Evolutionary conservation across 768 basidiomycete species (phyloP).

Genomic region (Mycena amicta): DNA sequence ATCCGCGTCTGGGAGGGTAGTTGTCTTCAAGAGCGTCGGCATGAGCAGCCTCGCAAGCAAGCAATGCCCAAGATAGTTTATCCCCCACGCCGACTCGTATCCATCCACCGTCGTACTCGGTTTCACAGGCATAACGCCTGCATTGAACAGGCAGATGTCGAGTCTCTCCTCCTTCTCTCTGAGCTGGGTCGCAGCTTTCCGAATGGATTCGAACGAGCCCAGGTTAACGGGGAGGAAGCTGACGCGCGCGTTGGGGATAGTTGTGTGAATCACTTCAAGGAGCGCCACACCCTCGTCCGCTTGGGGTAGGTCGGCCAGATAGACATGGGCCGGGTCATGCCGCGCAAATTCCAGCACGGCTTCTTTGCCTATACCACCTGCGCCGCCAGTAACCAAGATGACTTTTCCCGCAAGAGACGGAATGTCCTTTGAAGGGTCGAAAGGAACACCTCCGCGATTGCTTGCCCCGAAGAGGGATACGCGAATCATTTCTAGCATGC

Average conservation of each 20-base stretch:
- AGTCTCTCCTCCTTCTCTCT: not conserved
- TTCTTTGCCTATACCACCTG: not conserved
- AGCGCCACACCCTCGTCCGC: not conserved
- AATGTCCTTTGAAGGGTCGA: not conserved
- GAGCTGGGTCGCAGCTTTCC: not conserved
- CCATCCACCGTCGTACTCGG: not conserved
- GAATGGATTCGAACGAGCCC: not conserved
- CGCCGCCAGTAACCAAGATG: not conserved
- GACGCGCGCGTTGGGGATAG: not conserved
- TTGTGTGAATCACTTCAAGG: not conserved
- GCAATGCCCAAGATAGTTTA: not conserved
- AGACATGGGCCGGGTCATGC: not conserved
- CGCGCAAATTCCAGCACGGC: not conserved
- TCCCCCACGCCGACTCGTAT: not conserved
- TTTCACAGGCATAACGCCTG: constrained; percentile 1
- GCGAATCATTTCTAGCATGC: too few species aligned
- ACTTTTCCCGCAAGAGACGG: not conserved
- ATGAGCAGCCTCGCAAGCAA: not conserved
- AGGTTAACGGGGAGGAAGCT: not conserved
- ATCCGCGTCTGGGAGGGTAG: not conserved
- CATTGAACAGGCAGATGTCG: not conserved
- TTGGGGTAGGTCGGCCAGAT: not conserved
- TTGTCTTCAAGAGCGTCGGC: not conserved
- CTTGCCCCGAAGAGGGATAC: not conserved
- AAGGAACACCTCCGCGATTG: not conserved